Conservation (phyloP, 2,329 filamentous ascomycete genomes). For the Fusarium dlaminii region DNA sequence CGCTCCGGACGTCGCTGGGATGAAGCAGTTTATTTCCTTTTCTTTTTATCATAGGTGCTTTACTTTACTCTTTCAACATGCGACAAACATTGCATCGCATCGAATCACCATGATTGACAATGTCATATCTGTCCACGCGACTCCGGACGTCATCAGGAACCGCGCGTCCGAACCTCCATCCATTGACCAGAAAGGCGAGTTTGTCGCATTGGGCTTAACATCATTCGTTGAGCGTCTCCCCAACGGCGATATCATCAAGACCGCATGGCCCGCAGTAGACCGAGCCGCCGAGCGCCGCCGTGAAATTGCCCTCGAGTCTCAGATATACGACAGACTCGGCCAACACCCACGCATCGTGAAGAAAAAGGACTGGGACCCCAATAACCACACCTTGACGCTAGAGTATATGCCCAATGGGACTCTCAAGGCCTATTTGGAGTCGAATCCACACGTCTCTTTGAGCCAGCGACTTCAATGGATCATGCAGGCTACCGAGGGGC, state of each 20-base stretch:
- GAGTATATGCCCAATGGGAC: background rate
- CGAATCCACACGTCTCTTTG: background rate
- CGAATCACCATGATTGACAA: too few species aligned
- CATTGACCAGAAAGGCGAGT: background rate
- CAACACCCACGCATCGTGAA: background rate
- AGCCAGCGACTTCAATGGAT: background rate
- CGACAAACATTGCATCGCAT: too few species aligned
- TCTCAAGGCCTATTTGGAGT: background rate
- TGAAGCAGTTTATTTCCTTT: too few species aligned
- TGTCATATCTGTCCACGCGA: too few species aligned
- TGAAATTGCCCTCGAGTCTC: background rate
- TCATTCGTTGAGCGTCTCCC: background rate
- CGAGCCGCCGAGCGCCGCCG: background rate
- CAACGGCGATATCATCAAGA: background rate
- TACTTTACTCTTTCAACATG: too few species aligned
- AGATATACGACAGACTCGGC: background rate
- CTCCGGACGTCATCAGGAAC: too few species aligned
- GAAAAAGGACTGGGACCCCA: background rate
- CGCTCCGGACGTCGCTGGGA: too few species aligned
- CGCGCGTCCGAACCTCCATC: too few species aligned
- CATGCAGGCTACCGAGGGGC: background rate
- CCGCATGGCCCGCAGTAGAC: background rate
- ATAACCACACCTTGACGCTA: background rate
- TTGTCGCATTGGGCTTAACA: background rate
- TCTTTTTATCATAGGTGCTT: too few species aligned